A percentile compares a stretch with the other conserved stretches of the same genome.
Evolutionary conservation across 148 eudicot species (phyloP).

Genomic region (Cornus suecica): DNA sequence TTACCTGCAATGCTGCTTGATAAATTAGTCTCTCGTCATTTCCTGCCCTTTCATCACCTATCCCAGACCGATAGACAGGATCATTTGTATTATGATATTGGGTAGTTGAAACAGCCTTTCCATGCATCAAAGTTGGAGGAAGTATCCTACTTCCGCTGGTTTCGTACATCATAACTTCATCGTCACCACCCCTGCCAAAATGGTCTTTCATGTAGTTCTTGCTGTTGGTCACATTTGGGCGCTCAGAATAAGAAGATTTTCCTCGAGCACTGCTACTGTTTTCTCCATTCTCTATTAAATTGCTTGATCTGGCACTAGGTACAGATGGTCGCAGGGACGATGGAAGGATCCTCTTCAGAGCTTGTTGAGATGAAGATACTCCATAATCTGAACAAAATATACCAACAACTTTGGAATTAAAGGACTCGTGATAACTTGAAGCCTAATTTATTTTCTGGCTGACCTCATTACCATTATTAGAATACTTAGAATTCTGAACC

Average conservation of each 20-base stretch:
- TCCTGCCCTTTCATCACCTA: conserved; percentile 64
- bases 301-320: conserved; percentile 24
- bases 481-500: conserved; percentile 7
- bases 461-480: conserved; percentile 20
- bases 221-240: conserved; percentile 27
- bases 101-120: conserved; percentile 40
- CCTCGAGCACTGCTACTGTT: conserved; percentile 37
- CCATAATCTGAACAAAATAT: conserved; percentile 29
- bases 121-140: conserved; percentile 58
- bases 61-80: conserved; percentile 40
- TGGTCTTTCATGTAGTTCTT: conserved; percentile 30
- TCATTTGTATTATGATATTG: conserved; percentile 37
- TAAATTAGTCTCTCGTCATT: conserved; percentile 75
- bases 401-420: conserved; percentile 12
- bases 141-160: conserved; percentile 50
- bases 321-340: conserved; percentile 40
- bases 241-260: conserved; percentile 30
- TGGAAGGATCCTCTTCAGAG: conserved; percentile 62
- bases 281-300: conserved; percentile 34
- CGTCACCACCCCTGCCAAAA: conserved; percentile 28
- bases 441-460: conserved; percentile 2
- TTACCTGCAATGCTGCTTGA: conserved; percentile 91
- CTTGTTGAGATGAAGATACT: conserved; percentile 21
- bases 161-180: conserved; percentile 37
- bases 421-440: conserved; percentile 9